A percentile compares a stretch with the other conserved stretches of the same genome.
These are phyloP conservation scores for Dothistroma septosporum DNA, from an alignment of 2,329 filamentous ascomycete species.

Conservation along the genomic window DNA sequence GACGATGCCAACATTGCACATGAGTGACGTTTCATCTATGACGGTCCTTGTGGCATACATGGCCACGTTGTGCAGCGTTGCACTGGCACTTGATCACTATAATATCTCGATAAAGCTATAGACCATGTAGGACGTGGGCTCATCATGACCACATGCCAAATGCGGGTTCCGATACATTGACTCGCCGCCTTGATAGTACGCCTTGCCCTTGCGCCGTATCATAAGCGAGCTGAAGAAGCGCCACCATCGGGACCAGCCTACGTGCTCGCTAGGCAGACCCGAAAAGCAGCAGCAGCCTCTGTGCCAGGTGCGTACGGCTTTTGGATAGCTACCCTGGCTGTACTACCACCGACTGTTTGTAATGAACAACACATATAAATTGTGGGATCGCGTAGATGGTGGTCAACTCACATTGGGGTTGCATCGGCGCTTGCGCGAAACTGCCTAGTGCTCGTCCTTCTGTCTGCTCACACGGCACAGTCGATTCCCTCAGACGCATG, in stretches of 20 bases:
- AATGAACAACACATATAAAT: background rate
- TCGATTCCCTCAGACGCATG: background rate
- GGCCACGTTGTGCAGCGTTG: constrained; percentile 61
- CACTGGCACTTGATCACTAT: constrained; percentile 61
- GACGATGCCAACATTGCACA: constrained; percentile 75
- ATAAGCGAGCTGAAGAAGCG: background rate
- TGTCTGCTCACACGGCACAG: background rate
- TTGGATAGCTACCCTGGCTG: background rate
- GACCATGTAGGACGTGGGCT: background rate
- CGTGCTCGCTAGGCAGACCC: background rate
- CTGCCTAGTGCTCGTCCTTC: background rate
- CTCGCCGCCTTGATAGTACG: background rate
- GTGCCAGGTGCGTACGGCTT: background rate
- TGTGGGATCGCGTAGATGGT: background rate
- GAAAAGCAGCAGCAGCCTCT: background rate
- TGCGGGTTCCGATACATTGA: background rate
- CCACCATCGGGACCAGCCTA: background rate
- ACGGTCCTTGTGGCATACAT: constrained; percentile 71
- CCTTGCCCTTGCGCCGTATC: background rate
- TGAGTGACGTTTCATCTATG: constrained; percentile 62
- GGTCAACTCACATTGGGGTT: background rate
- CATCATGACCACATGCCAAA: background rate
- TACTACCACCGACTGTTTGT: background rate
- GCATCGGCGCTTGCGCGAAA: background rate
- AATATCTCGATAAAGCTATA: constrained; percentile 69